These are phyloP conservation scores for Tulasnella sp. DNA, from an alignment of 768 basidiomycete species.

Conservation along the genomic window DNA sequence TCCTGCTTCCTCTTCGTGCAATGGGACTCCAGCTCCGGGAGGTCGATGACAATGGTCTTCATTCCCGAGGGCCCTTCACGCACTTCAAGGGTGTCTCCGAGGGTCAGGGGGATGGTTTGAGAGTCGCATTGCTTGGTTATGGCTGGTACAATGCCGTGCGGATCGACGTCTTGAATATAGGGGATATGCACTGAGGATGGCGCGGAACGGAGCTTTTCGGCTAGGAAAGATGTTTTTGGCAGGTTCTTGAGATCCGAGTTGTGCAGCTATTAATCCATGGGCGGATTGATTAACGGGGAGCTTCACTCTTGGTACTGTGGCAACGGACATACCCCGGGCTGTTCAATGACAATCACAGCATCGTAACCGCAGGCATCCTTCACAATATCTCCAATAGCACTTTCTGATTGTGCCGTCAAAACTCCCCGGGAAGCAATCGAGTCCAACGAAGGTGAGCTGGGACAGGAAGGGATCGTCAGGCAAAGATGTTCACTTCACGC, in stretches of 20 bases:
- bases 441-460: slow-evolving; percentile 8
- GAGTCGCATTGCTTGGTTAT: slow-evolving; percentile 29
- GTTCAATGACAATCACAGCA: slow-evolving; percentile 32
- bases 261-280: slow-evolving; percentile 26
- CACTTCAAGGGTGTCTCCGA: slow-evolving; percentile 10
- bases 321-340: slow-evolving; percentile 32
- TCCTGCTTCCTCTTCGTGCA: slow-evolving; percentile 14
- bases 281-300: neutral
- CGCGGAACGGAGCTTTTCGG: slow-evolving; percentile 30
- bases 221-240: slow-evolving; percentile 12
- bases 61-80: slow-evolving; percentile 2
- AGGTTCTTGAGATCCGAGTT: slow-evolving; percentile 29
- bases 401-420: neutral
- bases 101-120: neutral
- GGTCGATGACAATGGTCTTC: slow-evolving; percentile 27
- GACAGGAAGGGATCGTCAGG: neutral
- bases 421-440: neutral
- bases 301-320: slow-evolving; percentile 1
- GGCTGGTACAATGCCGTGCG: slow-evolving; percentile 8
- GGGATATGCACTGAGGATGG: slow-evolving; percentile 35
- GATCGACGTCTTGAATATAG: slow-evolving; percentile 25
- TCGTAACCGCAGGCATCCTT: slow-evolving; percentile 28
- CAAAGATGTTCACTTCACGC: neutral
- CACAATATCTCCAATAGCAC: neutral
- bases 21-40: slow-evolving; percentile 23